Evolutionary conservation across 176 grass and related monocot species (phyloP).

Genomic region (Thinopyrum elongatum): DNA sequence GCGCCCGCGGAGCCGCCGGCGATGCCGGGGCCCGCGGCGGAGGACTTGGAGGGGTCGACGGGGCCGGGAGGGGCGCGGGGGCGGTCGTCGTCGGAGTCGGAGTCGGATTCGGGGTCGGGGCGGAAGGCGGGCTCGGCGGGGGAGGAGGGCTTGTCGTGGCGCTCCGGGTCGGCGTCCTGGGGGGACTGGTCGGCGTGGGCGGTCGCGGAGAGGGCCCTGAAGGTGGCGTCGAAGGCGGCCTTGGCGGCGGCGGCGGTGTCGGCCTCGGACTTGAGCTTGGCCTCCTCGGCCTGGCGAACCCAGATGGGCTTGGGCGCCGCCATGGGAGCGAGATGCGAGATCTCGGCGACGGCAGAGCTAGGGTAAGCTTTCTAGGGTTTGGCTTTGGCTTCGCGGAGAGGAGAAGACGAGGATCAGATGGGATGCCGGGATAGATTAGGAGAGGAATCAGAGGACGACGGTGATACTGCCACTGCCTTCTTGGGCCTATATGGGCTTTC

Average conservation of each 20-base stretch:
- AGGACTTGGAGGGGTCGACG: conserved; percentile 65
- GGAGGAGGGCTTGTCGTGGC: conserved; percentile 20
- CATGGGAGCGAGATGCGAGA: conserved; percentile 29
- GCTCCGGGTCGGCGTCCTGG: conserved; percentile 4
- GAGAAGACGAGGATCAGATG: not conserved
- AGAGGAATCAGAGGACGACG: not conserved
- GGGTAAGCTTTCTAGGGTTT: not conserved
- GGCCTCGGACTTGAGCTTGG: conserved; percentile 92
- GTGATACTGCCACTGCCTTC: not conserved
- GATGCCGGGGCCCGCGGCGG: conserved; percentile 65
- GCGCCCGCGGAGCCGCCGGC: conserved; percentile 55
- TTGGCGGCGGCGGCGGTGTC: conserved; percentile 79
- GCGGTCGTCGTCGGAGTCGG: conserved; percentile 30
- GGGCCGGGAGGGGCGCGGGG: conserved; percentile 48
- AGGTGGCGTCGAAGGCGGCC: conserved; percentile 96
- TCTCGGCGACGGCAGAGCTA: not conserved
- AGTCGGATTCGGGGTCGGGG: conserved; percentile 2
- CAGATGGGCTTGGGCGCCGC: conserved; percentile 75
- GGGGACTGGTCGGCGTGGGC: conserved; percentile 17
- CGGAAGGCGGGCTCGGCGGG: conserved; percentile 18
- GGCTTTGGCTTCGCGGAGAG: not conserved
- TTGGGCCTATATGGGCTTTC: not conserved
- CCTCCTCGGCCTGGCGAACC: conserved; percentile 95
- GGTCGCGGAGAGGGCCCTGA: conserved; percentile 52
- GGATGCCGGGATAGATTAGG: not conserved